Base-by-base conservation (phyloP, 345 rosid species). In the Rubroshorea leprosula region DNA sequence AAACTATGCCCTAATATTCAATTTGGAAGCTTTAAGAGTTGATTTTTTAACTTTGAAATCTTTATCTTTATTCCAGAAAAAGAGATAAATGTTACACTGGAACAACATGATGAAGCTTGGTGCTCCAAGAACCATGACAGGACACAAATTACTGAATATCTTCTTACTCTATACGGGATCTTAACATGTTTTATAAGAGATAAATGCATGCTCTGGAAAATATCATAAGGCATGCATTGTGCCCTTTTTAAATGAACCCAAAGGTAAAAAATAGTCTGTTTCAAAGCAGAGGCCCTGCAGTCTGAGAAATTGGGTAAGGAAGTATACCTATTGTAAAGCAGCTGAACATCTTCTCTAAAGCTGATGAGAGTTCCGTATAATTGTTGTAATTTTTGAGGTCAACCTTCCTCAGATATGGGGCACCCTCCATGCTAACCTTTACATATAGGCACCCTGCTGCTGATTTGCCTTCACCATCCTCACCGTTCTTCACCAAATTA, bases 381-480 rank as follows among this genome's bases (percentile, higher is more conserved):
- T 79, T 72, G 53, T 71, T 69, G 72, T 73, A 83, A 20, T 68
- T 65, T 68, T 78, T 81, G 52, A 83, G 80, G 60, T 85, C 90
- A 24, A 83, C 76, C 67, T 88, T 88, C 62, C 93, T 80, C 9
- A 88, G 78, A 71, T 83, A 85, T 5, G 96, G 90, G 62, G 93
- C 93, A 49, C 96, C 96, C 69, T 88, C 96, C 76, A 85, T 61
- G 74, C 90, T 80, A 39, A 85, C 96, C 69, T 88, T 88, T 66
- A 88, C 84, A 54, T 61, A 85, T 50, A 57, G 58, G 38, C 59
- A 62, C 39, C 83, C 85, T 5, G 63, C 18, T 44, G n/a, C 47
- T 2, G 47, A 44, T 44, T 44, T 44, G 6, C 47, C 47, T 44
- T 44, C 61, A 39, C 69, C 62, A 2, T 78, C 80, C 50, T 74